These are phyloP conservation scores for Cladorrhinum samala DNA, from an alignment of 495 filamentous ascomycete genomes.

Conservation along the genomic window DNA sequence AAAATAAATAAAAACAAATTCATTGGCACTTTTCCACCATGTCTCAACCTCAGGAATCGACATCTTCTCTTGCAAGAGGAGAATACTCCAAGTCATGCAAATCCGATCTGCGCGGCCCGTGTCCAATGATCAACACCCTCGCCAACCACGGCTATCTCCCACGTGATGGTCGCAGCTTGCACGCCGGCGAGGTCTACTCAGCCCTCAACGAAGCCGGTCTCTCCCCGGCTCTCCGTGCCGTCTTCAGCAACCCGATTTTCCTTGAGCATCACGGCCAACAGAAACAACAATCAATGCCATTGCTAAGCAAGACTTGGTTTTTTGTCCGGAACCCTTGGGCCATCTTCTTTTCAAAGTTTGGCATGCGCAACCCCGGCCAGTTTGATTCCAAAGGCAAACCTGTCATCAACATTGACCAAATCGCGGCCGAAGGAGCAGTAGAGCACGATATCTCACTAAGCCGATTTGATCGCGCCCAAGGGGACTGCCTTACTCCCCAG, in stretches of 20 bases:
- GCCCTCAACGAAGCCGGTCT: conserved; percentile 15
- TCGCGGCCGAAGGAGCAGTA: conserved; percentile 21
- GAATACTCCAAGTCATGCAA: background rate
- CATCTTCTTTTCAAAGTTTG: conserved; percentile 13
- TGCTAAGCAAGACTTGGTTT: background rate
- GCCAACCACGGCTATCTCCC: conserved; percentile 55
- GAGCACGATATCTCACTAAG: conserved; percentile 35
- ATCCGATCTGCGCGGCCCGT: conserved; percentile 27
- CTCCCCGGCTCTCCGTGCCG: background rate
- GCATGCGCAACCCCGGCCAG: conserved; percentile 18
- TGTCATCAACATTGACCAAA: conserved; percentile 27
- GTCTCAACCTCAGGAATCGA: background rate
- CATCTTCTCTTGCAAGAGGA: background rate
- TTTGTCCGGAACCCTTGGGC: background rate
- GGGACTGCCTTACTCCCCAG: conserved; percentile 19
- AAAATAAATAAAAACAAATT: too few relatives aligned
- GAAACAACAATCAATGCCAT: too few relatives aligned
- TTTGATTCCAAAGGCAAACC: conserved; percentile 10
- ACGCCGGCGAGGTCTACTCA: conserved; percentile 17
- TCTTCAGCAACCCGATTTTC: conserved; percentile 21
- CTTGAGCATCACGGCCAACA: conserved; percentile 5
- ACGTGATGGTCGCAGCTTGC: conserved; percentile 39
- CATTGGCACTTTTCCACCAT: too few relatives aligned
- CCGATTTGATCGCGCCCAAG: conserved; percentile 22
- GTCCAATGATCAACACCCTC: conserved; percentile 51